These are phyloP conservation scores for Astrothelium subdiscretum DNA, from an alignment of 495 filamentous ascomycete species.

Conservation along the genomic window DNA sequence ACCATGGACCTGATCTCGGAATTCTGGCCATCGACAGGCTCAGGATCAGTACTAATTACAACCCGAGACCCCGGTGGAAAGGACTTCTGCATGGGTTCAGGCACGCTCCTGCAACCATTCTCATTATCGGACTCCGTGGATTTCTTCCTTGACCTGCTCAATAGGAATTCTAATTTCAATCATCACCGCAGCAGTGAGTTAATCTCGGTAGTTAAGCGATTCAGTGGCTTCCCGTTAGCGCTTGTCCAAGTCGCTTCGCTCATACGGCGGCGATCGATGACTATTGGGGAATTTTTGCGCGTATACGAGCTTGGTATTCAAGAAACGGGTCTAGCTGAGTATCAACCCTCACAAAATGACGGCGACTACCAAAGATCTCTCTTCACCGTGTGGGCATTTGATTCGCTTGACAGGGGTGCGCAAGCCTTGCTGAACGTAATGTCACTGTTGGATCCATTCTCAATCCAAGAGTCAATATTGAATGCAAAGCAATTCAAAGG, in stretches of 20 bases:
- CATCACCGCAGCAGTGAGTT: neutral
- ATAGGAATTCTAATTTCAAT: neutral
- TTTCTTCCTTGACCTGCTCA: neutral
- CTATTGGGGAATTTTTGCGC: neutral
- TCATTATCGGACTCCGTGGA: neutral
- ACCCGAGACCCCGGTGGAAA: neutral
- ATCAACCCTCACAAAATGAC: neutral
- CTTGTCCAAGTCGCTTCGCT: neutral
- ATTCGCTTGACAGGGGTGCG: neutral
- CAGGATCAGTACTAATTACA: neutral
- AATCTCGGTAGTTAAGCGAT: neutral
- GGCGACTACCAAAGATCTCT: neutral
- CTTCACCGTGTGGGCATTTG: neutral
- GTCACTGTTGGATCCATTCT: neutral
- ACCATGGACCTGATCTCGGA: neutral
- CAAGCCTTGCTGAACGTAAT: neutral
- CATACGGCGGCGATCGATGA: neutral
- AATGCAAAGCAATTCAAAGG: neutral
- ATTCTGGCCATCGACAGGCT: neutral
- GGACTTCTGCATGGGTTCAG: neutral
- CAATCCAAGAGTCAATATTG: neutral
- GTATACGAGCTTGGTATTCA: neutral
- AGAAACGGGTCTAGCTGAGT: neutral
- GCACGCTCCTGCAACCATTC: neutral
- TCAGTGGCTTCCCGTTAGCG: neutral